Conservation (phyloP, 75 land plant species). For the Pinus tabuliformis region DNA sequence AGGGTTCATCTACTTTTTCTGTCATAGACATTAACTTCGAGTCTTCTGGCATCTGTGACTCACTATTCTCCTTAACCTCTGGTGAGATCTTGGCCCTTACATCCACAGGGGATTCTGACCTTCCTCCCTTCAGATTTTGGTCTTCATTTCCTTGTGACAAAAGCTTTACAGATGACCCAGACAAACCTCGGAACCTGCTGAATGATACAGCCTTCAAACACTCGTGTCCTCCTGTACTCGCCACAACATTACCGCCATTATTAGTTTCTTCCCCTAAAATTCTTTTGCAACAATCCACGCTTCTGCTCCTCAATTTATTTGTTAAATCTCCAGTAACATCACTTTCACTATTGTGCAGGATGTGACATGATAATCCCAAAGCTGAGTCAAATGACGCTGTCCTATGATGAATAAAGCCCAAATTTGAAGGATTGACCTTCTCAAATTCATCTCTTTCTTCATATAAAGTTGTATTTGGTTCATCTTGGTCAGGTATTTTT, state of each 20-base stretch:
- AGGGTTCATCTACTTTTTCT: neutral
- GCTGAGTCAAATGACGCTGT: too few relatives aligned
- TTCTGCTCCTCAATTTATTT: constrained; percentile 1
- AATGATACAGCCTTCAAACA: neutral
- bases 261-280: neutral
- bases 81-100: neutral
- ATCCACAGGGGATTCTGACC: neutral
- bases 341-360: too few relatives aligned
- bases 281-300: neutral
- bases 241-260: neutral
- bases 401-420: too few relatives aligned
- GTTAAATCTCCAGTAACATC: neutral
- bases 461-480: too few relatives aligned
- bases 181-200: neutral
- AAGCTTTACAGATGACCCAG: neutral
- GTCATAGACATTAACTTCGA: neutral
- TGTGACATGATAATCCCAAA: too few relatives aligned
- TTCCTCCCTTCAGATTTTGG: neutral
- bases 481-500: too few relatives aligned
- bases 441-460: too few relatives aligned
- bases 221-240: neutral
- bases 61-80: neutral
- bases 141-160: neutral
- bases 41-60: neutral
- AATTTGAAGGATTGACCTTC: too few relatives aligned